Percentiles rank a stretch among this genome's conserved stretches.
Evolutionary conservation across 306 rosid genomes (phyloP).

Genomic region (Cucumis sativus): DNA sequence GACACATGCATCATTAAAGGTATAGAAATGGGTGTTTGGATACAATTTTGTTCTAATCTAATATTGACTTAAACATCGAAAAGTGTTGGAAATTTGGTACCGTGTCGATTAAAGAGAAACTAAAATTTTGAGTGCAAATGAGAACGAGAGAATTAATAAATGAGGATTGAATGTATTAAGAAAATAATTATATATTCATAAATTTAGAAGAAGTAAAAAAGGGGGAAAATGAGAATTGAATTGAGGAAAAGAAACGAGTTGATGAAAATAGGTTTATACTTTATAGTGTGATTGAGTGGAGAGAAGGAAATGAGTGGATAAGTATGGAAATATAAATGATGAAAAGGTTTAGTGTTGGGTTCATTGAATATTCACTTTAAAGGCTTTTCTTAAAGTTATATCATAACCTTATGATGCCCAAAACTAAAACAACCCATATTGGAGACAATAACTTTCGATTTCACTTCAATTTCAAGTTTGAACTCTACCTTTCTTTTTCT

Average conservation of each 20-base stretch:
- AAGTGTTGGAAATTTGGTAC: too few species aligned
- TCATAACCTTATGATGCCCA: neutral
- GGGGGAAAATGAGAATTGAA: too few species aligned
- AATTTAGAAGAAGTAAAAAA: too few species aligned
- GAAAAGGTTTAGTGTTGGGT: conserved; percentile 5
- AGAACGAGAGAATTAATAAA: too few species aligned
- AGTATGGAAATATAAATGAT: neutral
- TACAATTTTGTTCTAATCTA: too few species aligned
- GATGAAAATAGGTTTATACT: neutral
- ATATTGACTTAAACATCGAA: too few species aligned
- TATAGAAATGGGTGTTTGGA: too few species aligned
- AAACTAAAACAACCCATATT: neutral
- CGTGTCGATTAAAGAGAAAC: too few species aligned
- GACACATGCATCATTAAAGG: too few species aligned
- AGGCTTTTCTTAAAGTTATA: neutral
- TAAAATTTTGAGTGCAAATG: too few species aligned
- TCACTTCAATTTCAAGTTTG: neutral
- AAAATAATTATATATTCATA: too few species aligned
- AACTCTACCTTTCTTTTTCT: neutral
- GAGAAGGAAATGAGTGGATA: neutral
- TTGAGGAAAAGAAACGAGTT: neutral
- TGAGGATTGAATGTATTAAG: too few species aligned
- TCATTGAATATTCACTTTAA: conserved; percentile 3
- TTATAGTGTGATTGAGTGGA: neutral
- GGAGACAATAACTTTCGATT: neutral